Conservation (phyloP, 2,329 filamentous ascomycete genomes). For the Sporothrix phasma region DNA sequence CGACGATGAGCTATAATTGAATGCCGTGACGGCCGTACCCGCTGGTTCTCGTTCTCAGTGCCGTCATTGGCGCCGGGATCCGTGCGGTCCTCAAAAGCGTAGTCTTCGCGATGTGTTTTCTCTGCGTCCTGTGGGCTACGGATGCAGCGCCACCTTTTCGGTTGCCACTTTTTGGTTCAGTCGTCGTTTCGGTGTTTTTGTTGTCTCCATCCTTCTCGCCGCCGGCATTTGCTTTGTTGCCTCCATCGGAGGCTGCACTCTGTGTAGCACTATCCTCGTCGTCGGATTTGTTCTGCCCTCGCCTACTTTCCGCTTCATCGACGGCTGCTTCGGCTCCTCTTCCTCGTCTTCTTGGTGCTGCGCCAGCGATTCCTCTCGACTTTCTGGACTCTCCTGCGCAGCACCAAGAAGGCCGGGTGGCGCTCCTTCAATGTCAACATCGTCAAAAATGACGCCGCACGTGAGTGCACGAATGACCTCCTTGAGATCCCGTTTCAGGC, state of each 20-base stretch:
- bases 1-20: neutral
- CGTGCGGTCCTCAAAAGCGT: neutral
- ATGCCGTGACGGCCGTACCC: neutral
- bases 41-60: neutral
- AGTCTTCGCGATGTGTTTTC: neutral
- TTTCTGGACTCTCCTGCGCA: constrained; percentile 22
- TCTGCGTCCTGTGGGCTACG: neutral
- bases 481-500: constrained; percentile 37
- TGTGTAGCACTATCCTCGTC: constrained; percentile 5
- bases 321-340: constrained; percentile 22
- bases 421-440: constrained; percentile 24
- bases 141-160: neutral
- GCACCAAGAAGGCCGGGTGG: constrained; percentile 35
- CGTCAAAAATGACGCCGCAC: constrained; percentile 34
- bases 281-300: constrained; percentile 21
- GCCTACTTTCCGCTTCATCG: constrained; percentile 19
- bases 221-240: neutral
- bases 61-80: neutral
- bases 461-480: constrained; percentile 34
- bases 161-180: too few species aligned
- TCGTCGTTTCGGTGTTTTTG: neutral
- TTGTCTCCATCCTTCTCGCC: constrained; percentile 1
- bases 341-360: constrained; percentile 22
- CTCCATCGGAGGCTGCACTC: neutral
- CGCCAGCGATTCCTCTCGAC: constrained; percentile 18